Evolutionary conservation across 306 rosid species (phyloP).

Genomic region (Lathyrus oleraceus): DNA sequence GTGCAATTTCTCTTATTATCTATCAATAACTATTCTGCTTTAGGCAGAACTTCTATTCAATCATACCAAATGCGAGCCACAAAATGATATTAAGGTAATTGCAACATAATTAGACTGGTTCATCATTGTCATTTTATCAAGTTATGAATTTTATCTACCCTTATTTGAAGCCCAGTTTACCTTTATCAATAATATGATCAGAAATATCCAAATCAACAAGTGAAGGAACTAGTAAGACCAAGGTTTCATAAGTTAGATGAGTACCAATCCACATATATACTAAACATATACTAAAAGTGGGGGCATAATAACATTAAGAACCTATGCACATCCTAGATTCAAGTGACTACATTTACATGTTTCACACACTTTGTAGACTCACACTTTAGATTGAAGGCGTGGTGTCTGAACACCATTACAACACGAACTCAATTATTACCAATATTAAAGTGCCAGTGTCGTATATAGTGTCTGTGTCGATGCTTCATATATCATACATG

Average conservation of each 20-base stretch:
- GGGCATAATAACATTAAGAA: conserved; percentile 24
- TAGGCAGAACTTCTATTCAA: conserved; percentile 9
- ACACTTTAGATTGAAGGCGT: background rate
- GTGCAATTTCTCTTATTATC: conserved; percentile 8
- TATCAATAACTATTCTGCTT: conserved; percentile 17
- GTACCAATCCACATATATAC: too few species aligned
- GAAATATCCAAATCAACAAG: conserved; percentile 13
- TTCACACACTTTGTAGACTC: background rate
- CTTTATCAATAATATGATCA: conserved; percentile 7
- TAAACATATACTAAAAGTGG: too few species aligned
- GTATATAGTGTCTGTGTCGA: background rate
- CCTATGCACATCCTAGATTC: conserved; percentile 4
- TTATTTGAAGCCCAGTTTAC: background rate
- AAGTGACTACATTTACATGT: conserved; percentile 5
- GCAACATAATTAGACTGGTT: conserved; percentile 16
- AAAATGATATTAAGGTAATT: background rate
- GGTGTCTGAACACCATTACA: background rate
- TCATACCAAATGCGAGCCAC: background rate
- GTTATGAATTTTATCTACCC: background rate
- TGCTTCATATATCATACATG: background rate
- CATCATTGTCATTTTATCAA: conserved; percentile 20
- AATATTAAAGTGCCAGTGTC: background rate
- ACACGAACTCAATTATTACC: background rate
- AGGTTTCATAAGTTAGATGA: conserved; percentile 22
- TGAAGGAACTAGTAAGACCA: background rate